Evolutionary conservation across 2,329 filamentous ascomycete species (phyloP), one percentile per base, ranked within the genome.

Genomic region (Penicillium hesseltinei): DNA sequence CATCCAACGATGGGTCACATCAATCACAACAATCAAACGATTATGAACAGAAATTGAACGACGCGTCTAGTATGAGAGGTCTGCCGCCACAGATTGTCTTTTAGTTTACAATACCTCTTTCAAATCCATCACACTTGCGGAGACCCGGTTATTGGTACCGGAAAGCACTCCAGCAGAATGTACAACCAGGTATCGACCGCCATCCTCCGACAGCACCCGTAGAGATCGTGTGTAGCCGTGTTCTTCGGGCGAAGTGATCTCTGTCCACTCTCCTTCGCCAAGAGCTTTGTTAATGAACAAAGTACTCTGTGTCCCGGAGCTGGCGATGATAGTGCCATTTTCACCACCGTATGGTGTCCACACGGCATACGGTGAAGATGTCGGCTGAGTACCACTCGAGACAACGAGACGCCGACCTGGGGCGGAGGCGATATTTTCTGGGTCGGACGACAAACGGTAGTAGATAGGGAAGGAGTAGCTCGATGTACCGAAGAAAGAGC

Each of bases 331-430:
- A 1, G 80, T 83, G 1, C 81, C 82, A 35, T 71, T 48, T 52
- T 78, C 55, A 19, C 75, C 76, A 13, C 81, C 81, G 4, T 75
- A 75, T 0, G 78, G 71, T 6, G 75, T 81, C 81, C 81, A 84
- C 2, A 81, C 78, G 1, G 80, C 76, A 60, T 84, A 83, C 0
- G 82, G 82, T 1, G 76, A 79, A 5, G 77, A 75, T 1, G 65
- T 74, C 0, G 81, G 73, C 48, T 65, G 66, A 0, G 75, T 78
- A n/a, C 65, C 79, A 53, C 79, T 77, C 0, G 72, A 77, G 0
- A 77, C 73, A 23, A 75, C 69, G 11, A 84, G 71, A n/a, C 73
- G 70, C 15, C 72, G 66, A 15, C 74, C 77, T 1, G 71, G 67
- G 4, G 73, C 76, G 5, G 71, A 64, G 51, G 75, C 71, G 66